Conservation (phyloP, 2,329 filamentous ascomycete species). For the Tolypocladium sp. region DNA sequence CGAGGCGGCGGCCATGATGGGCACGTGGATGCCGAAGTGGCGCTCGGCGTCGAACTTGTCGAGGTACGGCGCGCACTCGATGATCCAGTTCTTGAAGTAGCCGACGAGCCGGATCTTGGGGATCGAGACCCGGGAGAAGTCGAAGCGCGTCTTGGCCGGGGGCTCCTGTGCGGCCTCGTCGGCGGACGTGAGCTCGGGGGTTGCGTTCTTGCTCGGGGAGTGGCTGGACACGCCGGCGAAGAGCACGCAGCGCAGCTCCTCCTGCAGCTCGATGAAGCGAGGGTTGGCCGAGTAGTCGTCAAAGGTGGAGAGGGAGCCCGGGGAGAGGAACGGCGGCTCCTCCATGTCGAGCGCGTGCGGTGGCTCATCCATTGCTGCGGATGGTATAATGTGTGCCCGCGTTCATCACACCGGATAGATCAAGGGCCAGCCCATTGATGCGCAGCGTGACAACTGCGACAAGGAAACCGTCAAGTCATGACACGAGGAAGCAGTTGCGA, state of each 20-base stretch:
- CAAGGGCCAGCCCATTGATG: neutral
- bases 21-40: neutral
- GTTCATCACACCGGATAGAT: neutral
- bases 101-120: neutral
- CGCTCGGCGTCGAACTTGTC: neutral
- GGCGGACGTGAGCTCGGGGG: neutral
- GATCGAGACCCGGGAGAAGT: neutral
- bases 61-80: neutral
- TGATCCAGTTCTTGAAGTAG: neutral
- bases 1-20: neutral
- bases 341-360: neutral
- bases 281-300: neutral
- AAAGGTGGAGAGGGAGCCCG: neutral
- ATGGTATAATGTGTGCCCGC: neutral
- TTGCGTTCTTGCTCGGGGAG: neutral
- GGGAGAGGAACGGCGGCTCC: neutral
- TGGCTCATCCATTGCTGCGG: constrained; percentile 10
- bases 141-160: neutral
- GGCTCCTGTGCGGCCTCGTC: neutral
- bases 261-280: neutral
- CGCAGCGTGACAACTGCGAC: neutral
- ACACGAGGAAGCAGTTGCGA: no score
- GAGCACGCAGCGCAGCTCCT: neutral
- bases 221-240: neutral
- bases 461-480: no score